These are phyloP conservation scores for Beauveria caledonica DNA, from an alignment of 2,329 filamentous ascomycete species.

Conservation along the genomic window DNA sequence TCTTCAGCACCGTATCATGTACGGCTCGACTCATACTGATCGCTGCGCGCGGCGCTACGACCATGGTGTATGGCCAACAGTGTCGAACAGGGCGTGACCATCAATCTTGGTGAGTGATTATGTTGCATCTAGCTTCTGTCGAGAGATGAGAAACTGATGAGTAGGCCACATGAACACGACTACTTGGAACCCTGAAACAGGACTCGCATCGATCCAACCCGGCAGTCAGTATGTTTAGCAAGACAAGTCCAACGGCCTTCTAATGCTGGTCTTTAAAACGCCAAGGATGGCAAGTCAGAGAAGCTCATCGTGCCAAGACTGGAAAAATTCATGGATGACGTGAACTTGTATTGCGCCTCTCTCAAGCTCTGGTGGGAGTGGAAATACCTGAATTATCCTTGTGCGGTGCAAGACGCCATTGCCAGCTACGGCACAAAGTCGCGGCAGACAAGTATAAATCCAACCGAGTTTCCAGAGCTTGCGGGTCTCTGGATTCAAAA, in stretches of 20 bases:
- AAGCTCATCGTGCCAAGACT: slow-evolving; percentile 28
- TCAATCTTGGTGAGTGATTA: background rate
- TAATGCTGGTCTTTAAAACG: slow-evolving; percentile 25
- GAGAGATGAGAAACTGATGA: background rate
- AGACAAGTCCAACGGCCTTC: slow-evolving; percentile 21
- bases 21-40: slow-evolving; percentile 19
- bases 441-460: background rate
- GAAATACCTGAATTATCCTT: background rate
- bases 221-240: too few species aligned
- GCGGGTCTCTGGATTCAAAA: background rate
- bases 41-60: slow-evolving; percentile 15
- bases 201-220: slow-evolving; percentile 25
- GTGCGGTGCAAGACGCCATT: background rate
- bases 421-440: background rate
- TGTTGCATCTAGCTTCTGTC: background rate
- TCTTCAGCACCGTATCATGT: slow-evolving; percentile 11
- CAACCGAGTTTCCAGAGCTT: background rate
- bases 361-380: slow-evolving; percentile 18
- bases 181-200: slow-evolving; percentile 21
- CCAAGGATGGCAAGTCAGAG: slow-evolving; percentile 26
- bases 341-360: slow-evolving; percentile 21
- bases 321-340: slow-evolving; percentile 23
- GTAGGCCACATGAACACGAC: slow-evolving; percentile 21
- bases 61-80: slow-evolving; percentile 18
- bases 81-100: slow-evolving; percentile 14